These are phyloP conservation scores for Neurospora tetraspora DNA, from an alignment of 495 filamentous ascomycete species.

Conservation along the genomic window DNA sequence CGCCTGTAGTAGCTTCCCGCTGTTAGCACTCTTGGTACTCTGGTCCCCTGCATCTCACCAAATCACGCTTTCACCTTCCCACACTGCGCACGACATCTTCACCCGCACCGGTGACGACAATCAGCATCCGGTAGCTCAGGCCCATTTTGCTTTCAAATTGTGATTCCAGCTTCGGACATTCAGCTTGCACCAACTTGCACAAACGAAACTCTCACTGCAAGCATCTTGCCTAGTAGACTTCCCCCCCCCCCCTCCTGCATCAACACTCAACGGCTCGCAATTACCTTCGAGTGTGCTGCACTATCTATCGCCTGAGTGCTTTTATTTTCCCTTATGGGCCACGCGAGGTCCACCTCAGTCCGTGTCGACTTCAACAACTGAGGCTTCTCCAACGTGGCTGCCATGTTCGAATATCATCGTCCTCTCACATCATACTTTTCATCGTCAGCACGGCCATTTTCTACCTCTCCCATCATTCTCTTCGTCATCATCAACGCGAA, in stretches of 20 bases:
- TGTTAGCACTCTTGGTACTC: neutral
- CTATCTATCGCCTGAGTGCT: neutral
- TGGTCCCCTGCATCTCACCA: neutral
- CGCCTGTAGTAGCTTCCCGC: neutral
- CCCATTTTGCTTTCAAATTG: neutral
- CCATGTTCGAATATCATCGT: neutral
- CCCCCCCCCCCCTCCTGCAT: neutral
- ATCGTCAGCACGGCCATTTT: neutral
- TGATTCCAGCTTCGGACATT: neutral
- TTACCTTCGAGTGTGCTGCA: neutral
- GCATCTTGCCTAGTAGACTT: neutral
- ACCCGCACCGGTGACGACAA: neutral
- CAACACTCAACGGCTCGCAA: neutral
- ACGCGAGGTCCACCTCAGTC: neutral
- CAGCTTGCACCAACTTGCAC: neutral
- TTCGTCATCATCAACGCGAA: neutral
- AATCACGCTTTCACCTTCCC: neutral
- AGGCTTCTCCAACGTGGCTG: neutral
- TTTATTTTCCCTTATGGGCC: neutral
- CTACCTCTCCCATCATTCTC: neutral
- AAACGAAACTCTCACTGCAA: neutral
- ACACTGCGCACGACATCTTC: neutral
- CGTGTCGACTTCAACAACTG: neutral
- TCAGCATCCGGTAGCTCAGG: neutral
- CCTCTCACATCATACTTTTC: neutral